Base-by-base conservation (phyloP, 495 filamentous ascomycete genomes). In the Aspergillus cavernicola region DNA sequence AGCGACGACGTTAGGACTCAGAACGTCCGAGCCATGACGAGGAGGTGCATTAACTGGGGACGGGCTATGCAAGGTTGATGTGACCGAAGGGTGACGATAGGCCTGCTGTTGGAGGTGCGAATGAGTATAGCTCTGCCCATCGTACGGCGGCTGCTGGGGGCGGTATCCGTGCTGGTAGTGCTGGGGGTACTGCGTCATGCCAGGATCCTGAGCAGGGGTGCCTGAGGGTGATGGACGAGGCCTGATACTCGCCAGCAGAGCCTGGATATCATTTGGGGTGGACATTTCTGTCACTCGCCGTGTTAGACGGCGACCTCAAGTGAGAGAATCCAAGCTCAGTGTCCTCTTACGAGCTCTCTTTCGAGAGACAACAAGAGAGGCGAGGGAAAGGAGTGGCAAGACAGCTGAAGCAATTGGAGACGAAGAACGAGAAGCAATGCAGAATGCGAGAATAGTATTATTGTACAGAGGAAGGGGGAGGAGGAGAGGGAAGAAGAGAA, bases 261-360 rank as follows among this genome's bases (percentile, higher is more conserved):
- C 71, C 63, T 76, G 74, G 52, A 77, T 59, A 68, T 77, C 69
- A 59, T 69, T 74, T 42, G 74, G 70, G 65, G 70, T 75, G 60
- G 74, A 76, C 74, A 77, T 77, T 73, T 76, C 73, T 76, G 72
- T 66, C 73, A 57, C 65, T 64, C 65, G 66, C 65, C 69, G 56
- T 55, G 51, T 35, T 36, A 24, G 29, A 55, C 55, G 60, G 64
- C 64, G 63, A 68, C 67, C 66, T 63, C 64, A 65, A 58, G 55
- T 50, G 31, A 28, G 44, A 60, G 15, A 63, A 51, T 52, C 58
- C 58, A 62, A 72, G 66, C 66, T 69, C 55, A 38, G 29, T 22
- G 24, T 33, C 58, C 53, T 53, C 56, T 52, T 53, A 42, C 24
- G 38, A 69, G 66, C 69, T 71, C 69, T 71, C 66, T 71, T 71